Evolutionary conservation across 176 grass and related monocot genomes (phyloP), one percentile per base, ranked within the genome.

Genomic region (Aegilops bicornis): DNA sequence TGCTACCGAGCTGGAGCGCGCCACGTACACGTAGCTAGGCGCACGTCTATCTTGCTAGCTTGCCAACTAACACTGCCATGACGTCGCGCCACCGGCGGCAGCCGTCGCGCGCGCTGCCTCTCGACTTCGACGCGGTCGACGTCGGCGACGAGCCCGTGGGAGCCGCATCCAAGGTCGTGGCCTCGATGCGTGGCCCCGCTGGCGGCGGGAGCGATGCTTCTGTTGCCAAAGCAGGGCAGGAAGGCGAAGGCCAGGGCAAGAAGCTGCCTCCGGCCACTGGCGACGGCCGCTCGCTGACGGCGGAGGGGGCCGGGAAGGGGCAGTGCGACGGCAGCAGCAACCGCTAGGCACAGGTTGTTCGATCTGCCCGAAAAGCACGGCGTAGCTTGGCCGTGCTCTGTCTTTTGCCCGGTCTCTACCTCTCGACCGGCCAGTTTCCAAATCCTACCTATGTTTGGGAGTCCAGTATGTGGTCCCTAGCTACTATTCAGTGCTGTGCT

Each of bases 1-100:
- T 54, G 7, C 75, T 2, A 4, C 22, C 30, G 29, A 70, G 68
- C 5, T 23, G 69, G 69, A 8, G 33, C 67, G 32, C 8, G 16
- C 35, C 68, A 35, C 52, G n/a, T n/a, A n/a, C n/a, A n/a, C n/a
- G 15, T 54, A 56, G 52, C 52, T 39, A 69, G n/a, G n/a, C n/a
- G n/a, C n/a, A n/a, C n/a, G n/a, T n/a, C n/a, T n/a, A n/a, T n/a
- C n/a, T n/a, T n/a, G n/a, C n/a, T n/a, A n/a, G n/a, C n/a, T n/a
- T 23, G 65, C 48, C 0, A 6, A 10, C 45, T 30, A 1, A n/a
- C 12, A 3, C 0, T 2, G 22, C 79, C 43, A 91, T 91, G 71
- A 1, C 71, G 86, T 88, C 90, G 40, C 82, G 90, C 72, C 90
- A 91, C 32, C 64, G 86, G 31, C 82, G 90, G n/a, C 90, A 82